Percentiles rank a stretch among this genome's conserved stretches.
Evolutionary conservation across 768 basidiomycete genomes (phyloP).

Genomic region (Vararia minispora): DNA sequence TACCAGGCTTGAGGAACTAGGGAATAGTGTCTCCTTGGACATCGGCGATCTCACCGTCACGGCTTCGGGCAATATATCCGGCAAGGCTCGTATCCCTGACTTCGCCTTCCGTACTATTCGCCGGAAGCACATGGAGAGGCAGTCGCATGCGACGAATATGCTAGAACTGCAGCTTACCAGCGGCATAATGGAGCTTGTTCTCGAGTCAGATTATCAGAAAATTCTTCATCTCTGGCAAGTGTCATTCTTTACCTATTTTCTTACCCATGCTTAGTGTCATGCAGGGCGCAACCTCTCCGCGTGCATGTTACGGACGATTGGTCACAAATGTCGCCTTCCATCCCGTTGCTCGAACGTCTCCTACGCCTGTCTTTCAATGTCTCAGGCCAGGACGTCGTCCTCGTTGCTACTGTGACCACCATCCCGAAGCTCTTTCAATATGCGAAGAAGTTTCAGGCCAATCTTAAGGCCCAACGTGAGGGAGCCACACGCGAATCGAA

Average conservation of each 20-base stretch:
- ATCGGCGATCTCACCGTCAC: constrained; percentile 40
- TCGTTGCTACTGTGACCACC: constrained; percentile 60
- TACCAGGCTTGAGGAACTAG: constrained; percentile 49
- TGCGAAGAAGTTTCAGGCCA: constrained; percentile 60
- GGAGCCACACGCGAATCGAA: constrained; percentile 73
- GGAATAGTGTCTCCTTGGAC: constrained; percentile 56
- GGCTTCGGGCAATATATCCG: constrained; percentile 65
- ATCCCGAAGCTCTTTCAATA: constrained; percentile 71
- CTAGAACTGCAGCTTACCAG: constrained; percentile 68
- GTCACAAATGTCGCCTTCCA: constrained; percentile 36
- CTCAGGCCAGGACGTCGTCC: constrained; percentile 54
- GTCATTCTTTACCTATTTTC: neutral
- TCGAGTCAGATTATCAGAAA: constrained; percentile 71
- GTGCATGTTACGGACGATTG: constrained; percentile 77
- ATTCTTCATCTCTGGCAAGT: constrained; percentile 66
- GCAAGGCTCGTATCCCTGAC: constrained; percentile 51
- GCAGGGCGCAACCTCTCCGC: constrained; percentile 67
- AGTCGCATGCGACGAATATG: constrained; percentile 32
- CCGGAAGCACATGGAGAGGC: constrained; percentile 29
- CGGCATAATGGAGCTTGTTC: constrained; percentile 49
- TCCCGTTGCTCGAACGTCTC: constrained; percentile 35
- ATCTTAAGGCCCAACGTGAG: constrained; percentile 60
- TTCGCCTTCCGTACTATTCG: constrained; percentile 70
- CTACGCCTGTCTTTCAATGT: constrained; percentile 70
- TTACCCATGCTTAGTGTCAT: neutral